Conservation (phyloP, 805 yeast genomes). For the Lipomyces kockii region DNA sequence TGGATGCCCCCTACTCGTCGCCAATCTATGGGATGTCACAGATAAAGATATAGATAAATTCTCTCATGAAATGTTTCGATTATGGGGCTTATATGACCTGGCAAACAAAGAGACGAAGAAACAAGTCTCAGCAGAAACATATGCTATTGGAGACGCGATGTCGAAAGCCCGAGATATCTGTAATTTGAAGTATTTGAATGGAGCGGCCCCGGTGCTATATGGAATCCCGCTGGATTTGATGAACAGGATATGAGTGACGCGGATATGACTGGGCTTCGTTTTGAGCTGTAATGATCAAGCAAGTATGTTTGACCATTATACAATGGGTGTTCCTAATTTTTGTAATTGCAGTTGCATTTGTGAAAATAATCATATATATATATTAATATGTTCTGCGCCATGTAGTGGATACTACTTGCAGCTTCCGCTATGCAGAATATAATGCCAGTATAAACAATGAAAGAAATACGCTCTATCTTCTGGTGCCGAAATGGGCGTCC, state of each 20-base stretch:
- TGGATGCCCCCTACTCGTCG: constrained; percentile 82
- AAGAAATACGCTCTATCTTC: too few species aligned
- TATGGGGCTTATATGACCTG: constrained; percentile 63
- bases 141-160: constrained; percentile 61
- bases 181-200: constrained; percentile 74
- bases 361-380: neutral
- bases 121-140: constrained; percentile 37
- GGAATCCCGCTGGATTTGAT: constrained; percentile 67
- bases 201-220: constrained; percentile 89
- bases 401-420: neutral
- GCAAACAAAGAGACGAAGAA: constrained; percentile 14
- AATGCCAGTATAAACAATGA: neutral
- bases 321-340: neutral
- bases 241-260: neutral
- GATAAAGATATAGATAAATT: constrained; percentile 92
- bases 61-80: constrained; percentile 60
- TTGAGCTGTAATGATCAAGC: neutral
- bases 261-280: neutral
- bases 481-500: too few species aligned
- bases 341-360: neutral
- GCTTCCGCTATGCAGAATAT: neutral
- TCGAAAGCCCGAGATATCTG: constrained; percentile 67
- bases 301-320: neutral
- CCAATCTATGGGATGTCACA: constrained; percentile 95
- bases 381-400: neutral